Base-by-base conservation (phyloP, 1,139 yeast genomes). In the Arxiozyma telluris region DNA sequence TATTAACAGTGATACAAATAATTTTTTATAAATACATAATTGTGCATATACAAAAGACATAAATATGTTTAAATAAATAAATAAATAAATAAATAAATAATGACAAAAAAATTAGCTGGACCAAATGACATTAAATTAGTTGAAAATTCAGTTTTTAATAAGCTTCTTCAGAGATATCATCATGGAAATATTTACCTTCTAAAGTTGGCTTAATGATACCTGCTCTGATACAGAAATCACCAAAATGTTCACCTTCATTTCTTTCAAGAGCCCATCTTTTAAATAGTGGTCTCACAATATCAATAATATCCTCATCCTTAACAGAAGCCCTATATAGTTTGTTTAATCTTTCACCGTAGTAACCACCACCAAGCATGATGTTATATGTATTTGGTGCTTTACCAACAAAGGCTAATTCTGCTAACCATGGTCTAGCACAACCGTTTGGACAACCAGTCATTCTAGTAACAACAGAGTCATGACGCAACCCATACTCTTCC, bases 401-500 rank as follows among this genome's bases (percentile, higher is more conserved):
- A 72, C 98, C 98, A 53, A 93, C 96, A 57, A 89, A 77, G 0
- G 98, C 98, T 55, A 93, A 82, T 72, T 93, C 98, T 3, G 97
- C 98, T 53, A 93, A 75, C 97, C 97, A 93, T 23, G 98, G 98
- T 71, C 98, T 83, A 30, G 98, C 93, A 77, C 98, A 93, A 61
- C 98, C 98, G 71, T 93, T 93, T 55, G 98, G 97, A 79, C 98
- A 93, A 58, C 98, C 98, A 47, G 98, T 90, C 97, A 93, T 91
- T 75, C 98, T 83, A 96, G 93, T 87, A 39, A 90, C 96, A 61
- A 93, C 80, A 8, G 96, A 84, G 71, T 93, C 98, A 67, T 90
- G 96, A 69, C 96, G 86, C 63, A 93, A 79, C 7, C 98, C 98
- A 61, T 83, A 83, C 65, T 90, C 96, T 71, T 91, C 98, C 58